Base-by-base conservation (phyloP, 2,329 filamentous ascomycete species). In the Endocalyx cinctus region DNA sequence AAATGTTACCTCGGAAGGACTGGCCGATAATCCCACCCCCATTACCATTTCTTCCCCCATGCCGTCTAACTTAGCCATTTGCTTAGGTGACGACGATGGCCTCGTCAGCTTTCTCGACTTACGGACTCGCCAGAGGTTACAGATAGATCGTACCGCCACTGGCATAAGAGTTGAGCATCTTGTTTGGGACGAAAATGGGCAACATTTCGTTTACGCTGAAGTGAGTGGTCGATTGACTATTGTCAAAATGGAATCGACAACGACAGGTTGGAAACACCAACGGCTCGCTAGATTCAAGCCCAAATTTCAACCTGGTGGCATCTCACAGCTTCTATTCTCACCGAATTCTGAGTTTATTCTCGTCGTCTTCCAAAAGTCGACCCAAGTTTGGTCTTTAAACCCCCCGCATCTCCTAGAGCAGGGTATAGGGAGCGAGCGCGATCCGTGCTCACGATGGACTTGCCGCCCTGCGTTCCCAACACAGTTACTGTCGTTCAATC, bases 171-270 rank as follows among this genome's bases (percentile, higher is more conserved):
- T 23, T 8, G 20, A 23, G 20, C 20, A 23, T 8, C 8, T 23
- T 8, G 20, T n/a, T 23, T 23, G 20, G 20, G n/a, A n/a, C 20
- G n/a, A 23, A n/a, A n/a, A 23, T n/a, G 20, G n/a, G 8, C 8
- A 8, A 8, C 20, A n/a, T 23, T n/a, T 23, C 20, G n/a, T n/a
- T n/a, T 23, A 23, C 20, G 14, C 27, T 19, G 31, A 32, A 17
- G 34, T 23, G 8, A n/a, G 20, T 8, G 20, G 20, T 8, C 20
- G 20, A 8, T 8, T 23, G 8, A 23, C 27, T 6, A 17, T 33
- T 6, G 22, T 33, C 6, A 12, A 11, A 4, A 20, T 33, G 13
- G 31, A 34, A n/a, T 35, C 32, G 19, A 31, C 34, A 12, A 14
- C 27, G 16, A 27, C 33, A 29, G 27, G 29, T 17, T 34, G 16